These are phyloP conservation scores for Nakaseomyces uthaithaninus DNA, from an alignment of 1,139 yeast genomes.

Conservation along the genomic window DNA sequence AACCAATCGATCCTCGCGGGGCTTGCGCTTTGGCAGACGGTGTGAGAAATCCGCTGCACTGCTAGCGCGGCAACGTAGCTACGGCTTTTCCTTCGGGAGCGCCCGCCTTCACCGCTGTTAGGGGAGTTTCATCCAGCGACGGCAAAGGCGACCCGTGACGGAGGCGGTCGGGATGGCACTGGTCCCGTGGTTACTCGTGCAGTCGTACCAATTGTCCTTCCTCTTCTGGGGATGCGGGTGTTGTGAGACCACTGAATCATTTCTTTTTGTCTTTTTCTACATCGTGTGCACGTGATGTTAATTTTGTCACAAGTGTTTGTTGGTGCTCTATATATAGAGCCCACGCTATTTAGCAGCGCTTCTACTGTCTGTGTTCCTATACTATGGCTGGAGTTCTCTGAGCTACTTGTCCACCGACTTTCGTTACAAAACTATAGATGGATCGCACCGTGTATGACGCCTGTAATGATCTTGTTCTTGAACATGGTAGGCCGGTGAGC, in stretches of 20 bases:
- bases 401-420: no score
- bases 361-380: no score
- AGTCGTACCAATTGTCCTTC: slow-evolving; percentile 7
- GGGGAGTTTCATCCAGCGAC: slow-evolving; percentile 40
- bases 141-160: slow-evolving; percentile 36
- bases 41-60: slow-evolving; percentile 32
- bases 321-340: not conserved
- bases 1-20: slow-evolving; percentile 36
- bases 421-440: slow-evolving; percentile 14
- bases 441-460: slow-evolving; percentile 29
- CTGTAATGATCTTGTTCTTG: slow-evolving; percentile 24
- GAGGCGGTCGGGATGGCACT: slow-evolving; percentile 39
- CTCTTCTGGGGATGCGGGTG: slow-evolving; percentile 8
- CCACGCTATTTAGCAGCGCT: no score
- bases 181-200: slow-evolving; percentile 7
- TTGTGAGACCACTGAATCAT: slow-evolving; percentile 10
- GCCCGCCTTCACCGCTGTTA: slow-evolving; percentile 33
- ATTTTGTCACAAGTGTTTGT: not conserved
- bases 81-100: slow-evolving; percentile 17
- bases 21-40: slow-evolving; percentile 16
- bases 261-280: slow-evolving; percentile 4
- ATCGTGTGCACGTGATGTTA: not conserved
- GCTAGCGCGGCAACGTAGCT: slow-evolving; percentile 25
- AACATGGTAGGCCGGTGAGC: slow-evolving; percentile 24
- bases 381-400: no score